These are phyloP conservation scores for Torulaspora franciscae DNA, from an alignment of 805 yeast genomes.

Conservation along the genomic window DNA sequence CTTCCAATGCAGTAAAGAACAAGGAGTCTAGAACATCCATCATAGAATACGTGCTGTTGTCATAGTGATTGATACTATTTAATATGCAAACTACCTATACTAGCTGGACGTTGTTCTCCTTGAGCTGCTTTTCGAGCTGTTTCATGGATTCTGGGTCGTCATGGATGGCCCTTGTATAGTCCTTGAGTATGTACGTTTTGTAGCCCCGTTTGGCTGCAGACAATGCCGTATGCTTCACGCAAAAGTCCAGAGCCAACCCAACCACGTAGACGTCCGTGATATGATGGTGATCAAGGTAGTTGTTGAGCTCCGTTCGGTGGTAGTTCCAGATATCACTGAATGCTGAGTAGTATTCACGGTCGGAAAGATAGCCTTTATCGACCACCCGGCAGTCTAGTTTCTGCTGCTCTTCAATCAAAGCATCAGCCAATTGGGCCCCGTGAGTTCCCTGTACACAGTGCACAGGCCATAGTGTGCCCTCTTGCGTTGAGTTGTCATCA, in stretches of 20 bases:
- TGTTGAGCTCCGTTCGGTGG: slow-evolving; percentile 61
- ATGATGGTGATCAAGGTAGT: slow-evolving; percentile 40
- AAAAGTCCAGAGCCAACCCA: slow-evolving; percentile 83
- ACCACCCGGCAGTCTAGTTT: slow-evolving; percentile 42
- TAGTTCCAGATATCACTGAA: slow-evolving; percentile 74
- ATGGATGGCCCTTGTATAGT: slow-evolving; percentile 53
- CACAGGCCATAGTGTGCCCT: slow-evolving; percentile 72
- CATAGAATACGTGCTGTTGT: not conserved
- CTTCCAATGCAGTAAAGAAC: not conserved
- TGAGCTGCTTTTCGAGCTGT: slow-evolving; percentile 20
- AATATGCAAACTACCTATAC: not conserved
- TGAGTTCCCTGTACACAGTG: slow-evolving; percentile 73
- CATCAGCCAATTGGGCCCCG: slow-evolving; percentile 54
- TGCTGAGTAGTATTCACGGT: slow-evolving; percentile 84
- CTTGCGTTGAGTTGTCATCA: slow-evolving; percentile 35
- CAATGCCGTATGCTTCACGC: slow-evolving; percentile 73
- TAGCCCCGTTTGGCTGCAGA: slow-evolving; percentile 64
- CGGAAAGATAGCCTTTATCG: slow-evolving; percentile 64
- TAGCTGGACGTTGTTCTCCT: slow-evolving; percentile 18
- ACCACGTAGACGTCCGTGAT: slow-evolving; percentile 64
- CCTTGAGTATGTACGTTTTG: slow-evolving; percentile 54
- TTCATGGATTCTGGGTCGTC: slow-evolving; percentile 36
- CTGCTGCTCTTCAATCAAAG: slow-evolving; percentile 33
- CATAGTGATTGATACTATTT: not conserved
- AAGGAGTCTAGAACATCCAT: not conserved